Percentiles rank a stretch among this genome's conserved stretches.
Evolutionary conservation across 805 yeast species (phyloP).

Genomic region (Metschnikowia peoriensis): DNA sequence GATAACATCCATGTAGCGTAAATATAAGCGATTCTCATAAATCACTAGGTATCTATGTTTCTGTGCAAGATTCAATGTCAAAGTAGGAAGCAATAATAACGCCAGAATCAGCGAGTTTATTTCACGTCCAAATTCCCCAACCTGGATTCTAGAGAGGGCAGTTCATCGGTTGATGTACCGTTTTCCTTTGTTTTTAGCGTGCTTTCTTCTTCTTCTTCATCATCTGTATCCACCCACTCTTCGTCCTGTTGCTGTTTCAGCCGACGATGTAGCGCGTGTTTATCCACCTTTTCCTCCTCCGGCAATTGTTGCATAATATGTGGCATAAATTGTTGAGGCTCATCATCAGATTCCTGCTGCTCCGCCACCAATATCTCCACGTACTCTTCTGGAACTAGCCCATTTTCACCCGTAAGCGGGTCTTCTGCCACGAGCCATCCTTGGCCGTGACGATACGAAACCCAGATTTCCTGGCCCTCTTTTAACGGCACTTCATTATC

Average conservation of each 20-base stretch:
- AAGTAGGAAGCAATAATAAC: too few species aligned
- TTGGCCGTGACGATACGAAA: conserved; percentile 90
- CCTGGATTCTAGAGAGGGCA: not conserved
- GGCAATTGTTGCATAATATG: conserved; percentile 24
- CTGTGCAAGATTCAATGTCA: too few species aligned
- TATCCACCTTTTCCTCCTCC: not conserved
- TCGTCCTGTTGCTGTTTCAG: conserved; percentile 16
- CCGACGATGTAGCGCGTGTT: not conserved
- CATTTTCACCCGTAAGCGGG: conserved; percentile 73
- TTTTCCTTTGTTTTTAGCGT: not conserved
- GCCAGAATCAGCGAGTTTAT: not conserved
- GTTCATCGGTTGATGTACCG: not conserved
- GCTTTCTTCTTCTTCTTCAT: conserved; percentile 1
- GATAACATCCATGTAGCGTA: too few species aligned
- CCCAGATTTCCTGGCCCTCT: conserved; percentile 83
- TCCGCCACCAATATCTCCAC: conserved; percentile 52
- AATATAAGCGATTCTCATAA: too few species aligned
- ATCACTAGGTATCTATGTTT: too few species aligned
- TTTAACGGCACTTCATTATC: conserved; percentile 79
- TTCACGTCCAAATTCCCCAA: conserved; percentile 1
- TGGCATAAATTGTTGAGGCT: conserved; percentile 50
- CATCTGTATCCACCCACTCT: conserved; percentile 31
- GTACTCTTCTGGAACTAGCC: conserved; percentile 93
- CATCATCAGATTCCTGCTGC: conserved; percentile 31
- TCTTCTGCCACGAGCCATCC: conserved; percentile 97